Conservation (phyloP, 371 early-diverging fungal genomes). For the Rhizomucor pusillus region DNA sequence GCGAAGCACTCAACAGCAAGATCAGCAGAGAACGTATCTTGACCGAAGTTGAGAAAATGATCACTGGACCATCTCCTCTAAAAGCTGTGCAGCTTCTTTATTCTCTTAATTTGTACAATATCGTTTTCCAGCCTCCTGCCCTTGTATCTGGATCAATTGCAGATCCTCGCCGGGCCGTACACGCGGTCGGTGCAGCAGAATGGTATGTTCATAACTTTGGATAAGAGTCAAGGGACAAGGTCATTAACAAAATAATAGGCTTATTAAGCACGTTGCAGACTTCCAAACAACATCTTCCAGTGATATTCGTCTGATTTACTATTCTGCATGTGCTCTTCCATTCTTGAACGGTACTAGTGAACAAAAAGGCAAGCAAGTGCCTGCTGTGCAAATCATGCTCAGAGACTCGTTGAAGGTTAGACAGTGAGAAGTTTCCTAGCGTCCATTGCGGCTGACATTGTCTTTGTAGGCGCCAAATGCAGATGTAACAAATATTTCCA, state of each 20-base stretch:
- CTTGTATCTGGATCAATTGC: constrained; percentile 30
- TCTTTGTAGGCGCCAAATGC: constrained; percentile 27
- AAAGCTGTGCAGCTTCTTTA: constrained; percentile 51
- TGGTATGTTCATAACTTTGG: constrained; percentile 32
- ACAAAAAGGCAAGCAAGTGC: not conserved
- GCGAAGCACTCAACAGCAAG: constrained; percentile 73
- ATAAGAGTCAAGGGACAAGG: not conserved
- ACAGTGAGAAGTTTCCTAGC: not conserved
- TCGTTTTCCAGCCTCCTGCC: constrained; percentile 55
- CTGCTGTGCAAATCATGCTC: not conserved
- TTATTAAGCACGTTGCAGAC: constrained; percentile 12
- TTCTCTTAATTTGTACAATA: constrained; percentile 49
- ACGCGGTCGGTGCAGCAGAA: constrained; percentile 42
- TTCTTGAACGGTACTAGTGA: not conserved
- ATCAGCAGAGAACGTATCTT: constrained; percentile 97
- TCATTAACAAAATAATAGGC: not conserved
- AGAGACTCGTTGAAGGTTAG: not conserved
- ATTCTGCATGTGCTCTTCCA: not conserved
- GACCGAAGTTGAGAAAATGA: constrained; percentile 95
- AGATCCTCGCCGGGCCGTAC: constrained; percentile 30
- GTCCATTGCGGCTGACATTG: not conserved
- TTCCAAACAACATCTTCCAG: constrained; percentile 27
- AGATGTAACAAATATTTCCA: constrained; percentile 40
- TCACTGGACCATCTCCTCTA: constrained; percentile 62
- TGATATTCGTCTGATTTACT: constrained; percentile 3